These are phyloP conservation scores for Spirogloea muscicola DNA, from an alignment of 139 green algal genomes.

Conservation along the genomic window DNA sequence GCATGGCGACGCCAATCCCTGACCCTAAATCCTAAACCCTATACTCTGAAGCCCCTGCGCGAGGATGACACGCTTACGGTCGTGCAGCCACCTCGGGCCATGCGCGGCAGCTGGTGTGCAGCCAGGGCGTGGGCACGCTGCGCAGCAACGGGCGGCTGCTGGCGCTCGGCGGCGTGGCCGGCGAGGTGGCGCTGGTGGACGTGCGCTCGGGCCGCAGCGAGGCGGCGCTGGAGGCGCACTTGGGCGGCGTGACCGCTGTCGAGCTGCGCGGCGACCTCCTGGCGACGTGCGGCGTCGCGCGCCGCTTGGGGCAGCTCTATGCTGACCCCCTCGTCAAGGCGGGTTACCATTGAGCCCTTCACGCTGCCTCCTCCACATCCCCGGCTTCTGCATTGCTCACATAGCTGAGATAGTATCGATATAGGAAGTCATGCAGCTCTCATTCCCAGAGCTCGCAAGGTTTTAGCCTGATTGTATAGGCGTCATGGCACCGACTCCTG, in stretches of 20 bases:
- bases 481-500: not conserved
- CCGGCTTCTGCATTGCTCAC: not conserved
- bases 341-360: not conserved
- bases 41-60: too few relatives aligned
- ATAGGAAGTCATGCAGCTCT: not conserved
- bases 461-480: not conserved
- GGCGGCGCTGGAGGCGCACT: conserved; percentile 28
- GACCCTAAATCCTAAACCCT: too few relatives aligned
- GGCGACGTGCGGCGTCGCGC: conserved; percentile 15
- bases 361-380: not conserved
- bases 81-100: too few relatives aligned
- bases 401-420: not conserved
- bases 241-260: conserved; percentile 12
- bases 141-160: conserved; percentile 23
- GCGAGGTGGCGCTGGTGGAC: conserved; percentile 21
- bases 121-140: conserved; percentile 24
- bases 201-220: conserved; percentile 17
- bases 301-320: conserved; percentile 15
- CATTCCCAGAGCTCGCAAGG: not conserved
- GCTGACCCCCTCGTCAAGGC: conserved; percentile 40
- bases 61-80: too few relatives aligned
- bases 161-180: conserved; percentile 12
- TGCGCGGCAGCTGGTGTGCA: not conserved
- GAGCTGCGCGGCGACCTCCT: conserved; percentile 42
- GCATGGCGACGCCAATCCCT: too few relatives aligned